Evolutionary conservation across 208 protist genomes (phyloP).

Genomic region (Crithidia fasciculata): DNA sequence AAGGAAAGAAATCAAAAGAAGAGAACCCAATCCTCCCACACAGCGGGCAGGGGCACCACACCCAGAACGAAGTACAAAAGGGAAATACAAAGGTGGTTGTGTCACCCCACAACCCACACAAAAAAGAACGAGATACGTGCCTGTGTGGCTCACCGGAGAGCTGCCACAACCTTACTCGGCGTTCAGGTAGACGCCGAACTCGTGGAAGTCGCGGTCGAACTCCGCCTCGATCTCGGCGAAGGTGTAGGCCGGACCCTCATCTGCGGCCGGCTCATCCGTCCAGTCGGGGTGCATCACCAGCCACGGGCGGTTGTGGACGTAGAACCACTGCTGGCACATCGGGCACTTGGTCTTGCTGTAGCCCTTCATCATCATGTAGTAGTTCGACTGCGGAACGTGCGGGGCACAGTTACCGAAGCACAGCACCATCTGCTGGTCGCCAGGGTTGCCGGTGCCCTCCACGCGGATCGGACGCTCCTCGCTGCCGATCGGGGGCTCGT

Average conservation of each 20-base stretch:
- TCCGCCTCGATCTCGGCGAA: constrained; percentile 92
- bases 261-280: constrained; percentile 89
- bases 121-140: not conserved
- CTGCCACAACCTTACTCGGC: constrained; percentile 61
- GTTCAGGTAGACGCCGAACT: constrained; percentile 91
- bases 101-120: not conserved
- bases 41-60: not conserved
- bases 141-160: too few species aligned
- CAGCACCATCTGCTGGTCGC: constrained; percentile 84
- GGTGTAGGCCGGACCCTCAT: constrained; percentile 89
- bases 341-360: constrained; percentile 91
- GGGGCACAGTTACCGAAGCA: constrained; percentile 92
- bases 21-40: not conserved
- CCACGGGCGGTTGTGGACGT: constrained; percentile 90
- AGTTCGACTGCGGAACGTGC: constrained; percentile 89
- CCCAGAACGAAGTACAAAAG: not conserved
- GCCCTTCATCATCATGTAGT: constrained; percentile 93
- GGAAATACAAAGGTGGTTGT: not conserved
- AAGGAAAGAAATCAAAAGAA: constrained; percentile 21
- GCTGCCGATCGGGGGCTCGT: constrained; percentile 88
- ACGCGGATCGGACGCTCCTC: constrained; percentile 89
- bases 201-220: constrained; percentile 92
- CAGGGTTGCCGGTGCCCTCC: constrained; percentile 82
- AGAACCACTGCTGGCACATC: constrained; percentile 92
- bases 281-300: constrained; percentile 92